phyloP scores from a whole-genome alignment of 2,329 filamentous ascomycete genomes.

The Alternaria brassicae region DNA sequence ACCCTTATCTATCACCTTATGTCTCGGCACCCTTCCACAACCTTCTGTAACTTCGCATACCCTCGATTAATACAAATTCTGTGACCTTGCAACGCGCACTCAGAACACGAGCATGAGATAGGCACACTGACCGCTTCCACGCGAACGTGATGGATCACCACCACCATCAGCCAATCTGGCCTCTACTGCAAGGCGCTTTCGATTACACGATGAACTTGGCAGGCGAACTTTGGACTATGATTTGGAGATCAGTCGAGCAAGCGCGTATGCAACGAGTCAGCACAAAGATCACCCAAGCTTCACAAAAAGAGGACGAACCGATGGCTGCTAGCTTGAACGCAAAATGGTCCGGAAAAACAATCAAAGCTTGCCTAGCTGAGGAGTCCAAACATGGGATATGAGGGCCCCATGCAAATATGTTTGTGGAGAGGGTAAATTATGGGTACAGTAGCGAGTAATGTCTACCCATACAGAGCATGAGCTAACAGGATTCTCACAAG shows the following conservation, averaged over 20 bases:
- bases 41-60: not conserved
- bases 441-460: not conserved
- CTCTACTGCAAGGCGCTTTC: conserved; percentile 24
- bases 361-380: not conserved
- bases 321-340: not conserved
- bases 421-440: not conserved
- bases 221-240: conserved; percentile 24
- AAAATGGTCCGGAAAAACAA: not conserved
- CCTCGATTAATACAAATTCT: not conserved
- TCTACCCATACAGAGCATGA: not conserved
- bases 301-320: not conserved
- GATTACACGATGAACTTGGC: conserved; percentile 24
- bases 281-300: not conserved
- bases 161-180: conserved; percentile 26
- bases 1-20: conserved; percentile 19
- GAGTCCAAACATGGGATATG: not conserved
- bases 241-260: conserved; percentile 11
- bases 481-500: not conserved
- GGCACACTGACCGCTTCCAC: not conserved
- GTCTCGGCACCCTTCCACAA: conserved; percentile 10
- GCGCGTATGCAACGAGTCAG: not conserved
- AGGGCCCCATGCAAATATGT: not conserved
- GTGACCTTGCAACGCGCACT: not conserved
- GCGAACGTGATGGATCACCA: conserved; percentile 23
- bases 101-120: not conserved